phyloP scores from a whole-genome alignment of 2,329 filamentous ascomycete genomes.

The Aspergillus floridensis region DNA sequence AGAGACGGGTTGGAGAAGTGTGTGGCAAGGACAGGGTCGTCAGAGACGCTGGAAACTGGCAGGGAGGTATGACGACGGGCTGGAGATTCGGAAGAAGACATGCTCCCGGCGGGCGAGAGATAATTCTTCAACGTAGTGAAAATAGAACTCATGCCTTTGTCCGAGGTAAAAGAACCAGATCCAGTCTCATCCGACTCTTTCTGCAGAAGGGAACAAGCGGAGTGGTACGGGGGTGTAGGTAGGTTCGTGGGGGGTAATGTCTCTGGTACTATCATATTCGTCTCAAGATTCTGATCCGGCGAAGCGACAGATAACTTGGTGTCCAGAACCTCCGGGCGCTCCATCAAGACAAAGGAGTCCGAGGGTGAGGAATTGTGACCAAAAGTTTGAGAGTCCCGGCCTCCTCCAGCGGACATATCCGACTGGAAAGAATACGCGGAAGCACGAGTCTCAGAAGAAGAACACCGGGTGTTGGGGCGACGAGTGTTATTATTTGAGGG shows the following conservation, averaged over 20 bases:
- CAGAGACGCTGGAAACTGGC: conserved; percentile 64
- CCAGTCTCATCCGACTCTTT: conserved; percentile 44
- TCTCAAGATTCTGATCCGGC: conserved; percentile 24
- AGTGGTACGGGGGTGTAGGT: conserved; percentile 46
- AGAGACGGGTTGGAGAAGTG: conserved; percentile 68
- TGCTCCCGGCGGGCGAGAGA: conserved; percentile 37
- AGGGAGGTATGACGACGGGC: conserved; percentile 47
- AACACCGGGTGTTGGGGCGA: conserved; percentile 41
- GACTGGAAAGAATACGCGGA: conserved; percentile 25
- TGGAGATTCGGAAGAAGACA: conserved; percentile 32
- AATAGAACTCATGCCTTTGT: conserved; percentile 41
- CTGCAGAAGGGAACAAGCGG: conserved; percentile 44
- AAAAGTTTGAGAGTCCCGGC: conserved; percentile 25
- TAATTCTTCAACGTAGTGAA: conserved; percentile 47
- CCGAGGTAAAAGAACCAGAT: conserved; percentile 36
- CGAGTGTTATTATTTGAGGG: conserved; percentile 68
- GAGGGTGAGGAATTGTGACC: conserved; percentile 34
- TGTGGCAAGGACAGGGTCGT: conserved; percentile 62
- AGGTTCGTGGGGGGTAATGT: conserved; percentile 34
- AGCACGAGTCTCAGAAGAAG: conserved; percentile 31
- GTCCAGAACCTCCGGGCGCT: conserved; percentile 35
- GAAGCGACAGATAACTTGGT: conserved; percentile 28
- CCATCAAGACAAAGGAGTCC: conserved; percentile 44
- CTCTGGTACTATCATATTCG: conserved; percentile 29
- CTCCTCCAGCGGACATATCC: conserved; percentile 23